Evolutionary conservation across 306 rosid genomes (phyloP).

Genomic region (Vigna unguiculata): DNA sequence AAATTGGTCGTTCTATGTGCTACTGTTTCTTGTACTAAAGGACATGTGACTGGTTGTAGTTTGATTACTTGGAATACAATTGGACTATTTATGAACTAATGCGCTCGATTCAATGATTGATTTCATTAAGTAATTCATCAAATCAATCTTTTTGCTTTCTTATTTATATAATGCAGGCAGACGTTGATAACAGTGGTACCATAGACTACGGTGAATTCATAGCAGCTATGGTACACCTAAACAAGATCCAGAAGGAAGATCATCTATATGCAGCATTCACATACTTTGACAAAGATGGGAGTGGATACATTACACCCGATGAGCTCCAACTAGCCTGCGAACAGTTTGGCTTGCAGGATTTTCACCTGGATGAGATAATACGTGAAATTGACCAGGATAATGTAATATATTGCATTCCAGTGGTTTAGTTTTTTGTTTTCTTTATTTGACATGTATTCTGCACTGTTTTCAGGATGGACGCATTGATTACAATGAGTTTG

Average conservation of each 20-base stretch:
- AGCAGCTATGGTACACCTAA: constrained; percentile 95
- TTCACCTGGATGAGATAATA: constrained; percentile 78
- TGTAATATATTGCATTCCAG: constrained; percentile 53
- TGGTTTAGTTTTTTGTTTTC: not conserved
- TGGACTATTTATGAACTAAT: constrained; percentile 6
- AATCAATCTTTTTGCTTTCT: constrained; percentile 28
- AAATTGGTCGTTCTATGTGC: constrained; percentile 14
- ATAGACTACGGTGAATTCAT: constrained; percentile 95
- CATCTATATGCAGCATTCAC: constrained; percentile 86
- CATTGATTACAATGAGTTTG: constrained; percentile 93
- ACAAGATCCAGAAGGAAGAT: constrained; percentile 91
- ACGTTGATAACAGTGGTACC: constrained; percentile 89
- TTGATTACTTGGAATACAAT: not conserved
- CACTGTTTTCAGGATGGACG: constrained; percentile 86
- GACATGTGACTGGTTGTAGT: constrained; percentile 5
- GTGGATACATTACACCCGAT: constrained; percentile 91
- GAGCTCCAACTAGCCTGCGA: constrained; percentile 91
- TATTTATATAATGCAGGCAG: constrained; percentile 68
- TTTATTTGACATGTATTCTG: constrained; percentile 34
- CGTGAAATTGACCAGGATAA: constrained; percentile 84
- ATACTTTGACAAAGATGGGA: constrained; percentile 92
- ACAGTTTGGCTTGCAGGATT: constrained; percentile 76
- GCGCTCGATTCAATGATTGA: constrained; percentile 1
- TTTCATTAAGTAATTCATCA: constrained; percentile 32
- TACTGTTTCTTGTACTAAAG: constrained; percentile 32